phyloP scores from a whole-genome alignment of 2,329 filamentous ascomycete genomes.

The Microdochium trichocladiopsis region DNA sequence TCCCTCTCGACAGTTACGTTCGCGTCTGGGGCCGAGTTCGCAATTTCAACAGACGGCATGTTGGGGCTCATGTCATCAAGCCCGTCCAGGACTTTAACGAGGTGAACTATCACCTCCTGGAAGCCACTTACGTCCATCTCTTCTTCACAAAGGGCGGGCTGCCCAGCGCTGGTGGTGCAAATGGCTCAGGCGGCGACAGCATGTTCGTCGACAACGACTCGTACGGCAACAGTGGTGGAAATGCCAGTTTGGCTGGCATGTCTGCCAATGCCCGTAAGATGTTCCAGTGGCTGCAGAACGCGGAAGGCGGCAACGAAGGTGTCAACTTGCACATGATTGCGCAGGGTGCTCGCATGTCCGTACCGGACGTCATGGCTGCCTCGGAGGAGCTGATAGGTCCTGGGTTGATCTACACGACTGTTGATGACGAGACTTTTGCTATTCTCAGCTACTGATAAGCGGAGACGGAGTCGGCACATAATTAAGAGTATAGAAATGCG shows the following conservation, averaged over 20 bases:
- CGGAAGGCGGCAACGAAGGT: conserved; percentile 72
- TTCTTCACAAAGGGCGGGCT: conserved; percentile 63
- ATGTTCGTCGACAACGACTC: conserved; percentile 50
- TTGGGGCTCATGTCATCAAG: conserved; percentile 75
- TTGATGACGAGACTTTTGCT: conserved; percentile 90
- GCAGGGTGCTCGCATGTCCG: conserved; percentile 53
- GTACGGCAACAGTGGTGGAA: conserved; percentile 28
- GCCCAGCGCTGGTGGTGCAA: conserved; percentile 21
- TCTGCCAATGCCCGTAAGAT: conserved; percentile 59
- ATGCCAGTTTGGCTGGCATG: conserved; percentile 36
- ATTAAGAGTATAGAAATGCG: too few relatives aligned
- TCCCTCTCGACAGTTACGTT: conserved; percentile 71
- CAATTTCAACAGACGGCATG: conserved; percentile 74
- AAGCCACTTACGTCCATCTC: conserved; percentile 83
- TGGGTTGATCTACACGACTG: conserved; percentile 80
- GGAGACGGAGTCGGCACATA: too few relatives aligned
- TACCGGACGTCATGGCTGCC: conserved; percentile 66
- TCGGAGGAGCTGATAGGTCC: conserved; percentile 70
- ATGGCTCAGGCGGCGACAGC: conserved; percentile 32
- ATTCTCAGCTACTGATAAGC: conserved; percentile 58
- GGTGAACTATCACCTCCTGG: conserved; percentile 84
- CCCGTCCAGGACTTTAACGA: conserved; percentile 83
- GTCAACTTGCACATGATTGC: conserved; percentile 75
- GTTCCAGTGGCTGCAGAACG: conserved; percentile 60
- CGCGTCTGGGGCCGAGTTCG: conserved; percentile 82